phyloP scores from a whole-genome alignment of 306 rosid species.

The Pyrus pyrifolia region DNA sequence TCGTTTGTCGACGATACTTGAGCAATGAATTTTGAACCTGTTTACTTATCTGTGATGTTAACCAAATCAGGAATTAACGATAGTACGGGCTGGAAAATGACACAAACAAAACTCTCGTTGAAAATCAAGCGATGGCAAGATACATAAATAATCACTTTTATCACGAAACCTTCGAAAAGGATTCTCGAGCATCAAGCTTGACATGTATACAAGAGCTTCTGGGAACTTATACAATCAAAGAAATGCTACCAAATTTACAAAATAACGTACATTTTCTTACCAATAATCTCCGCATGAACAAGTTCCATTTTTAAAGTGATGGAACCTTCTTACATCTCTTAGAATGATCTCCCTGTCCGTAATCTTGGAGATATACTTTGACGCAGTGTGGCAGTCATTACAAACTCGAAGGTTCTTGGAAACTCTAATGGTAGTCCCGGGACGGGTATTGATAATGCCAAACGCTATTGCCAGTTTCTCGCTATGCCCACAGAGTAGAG shows the following conservation, averaged over 20 bases:
- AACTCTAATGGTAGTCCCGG: slow-evolving; percentile 75
- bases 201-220: not conserved
- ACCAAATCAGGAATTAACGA: not conserved
- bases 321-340: slow-evolving; percentile 93
- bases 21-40: not conserved
- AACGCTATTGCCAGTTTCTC: slow-evolving; percentile 94
- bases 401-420: slow-evolving; percentile 92
- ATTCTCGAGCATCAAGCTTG: not conserved
- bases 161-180: not conserved
- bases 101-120: not conserved
- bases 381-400: slow-evolving; percentile 78
- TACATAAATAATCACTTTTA: not conserved
- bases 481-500: slow-evolving; percentile 82
- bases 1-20: not conserved
- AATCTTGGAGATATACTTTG: slow-evolving; percentile 69
- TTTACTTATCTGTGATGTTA: not conserved
- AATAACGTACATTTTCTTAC: slow-evolving; percentile 17
- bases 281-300: slow-evolving; percentile 97
- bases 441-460: slow-evolving; percentile 72
- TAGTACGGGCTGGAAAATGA: not conserved
- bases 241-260: not conserved
- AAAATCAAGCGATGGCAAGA: not conserved
- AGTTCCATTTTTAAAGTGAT: slow-evolving; percentile 74
- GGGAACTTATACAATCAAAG: not conserved
- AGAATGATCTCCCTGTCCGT: slow-evolving; percentile 65